Base-by-base conservation (phyloP, 805 yeast genomes). In the Barnettozyma populi region DNA sequence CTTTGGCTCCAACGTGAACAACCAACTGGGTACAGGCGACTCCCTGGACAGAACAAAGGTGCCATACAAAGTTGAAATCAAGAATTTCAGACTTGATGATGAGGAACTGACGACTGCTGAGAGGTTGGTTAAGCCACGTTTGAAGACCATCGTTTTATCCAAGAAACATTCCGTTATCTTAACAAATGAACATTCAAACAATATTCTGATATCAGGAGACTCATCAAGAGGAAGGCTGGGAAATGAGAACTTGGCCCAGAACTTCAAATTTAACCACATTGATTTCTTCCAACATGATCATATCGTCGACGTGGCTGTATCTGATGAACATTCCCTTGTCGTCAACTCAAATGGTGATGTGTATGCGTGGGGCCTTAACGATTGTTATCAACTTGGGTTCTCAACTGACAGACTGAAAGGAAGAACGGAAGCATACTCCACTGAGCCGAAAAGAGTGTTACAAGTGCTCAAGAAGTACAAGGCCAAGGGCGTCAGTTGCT, bases 321-420 rank as follows among this genome's bases (percentile, higher is more conserved):
- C 89, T 45, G 78, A 80, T 55, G 84, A 85, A 56, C 96, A 87
- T 59, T 69, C 87, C 0, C 56, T 89, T 9, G 84, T 76, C 0
- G 55, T 86, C 19, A 75, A 84, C 0, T 57, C 66, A 0, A 54
- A 64, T 14, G 80, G 80, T 35, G 73, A 74, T n/a, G 68, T 88
- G 2, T 84, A 72, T 52, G 65, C 90, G 0, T 90, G 96, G 95
- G 97, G 97, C 0, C 72, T 79, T 51, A 87, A 87, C 57, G 69
- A 73, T 16, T 74, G 64, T 60, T 76, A 75, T n/a, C 95, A 86
- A 60, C 63, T 87, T 20, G 95, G 95, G 0, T 74, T 72, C 52
- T 61, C 64, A 2, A 67, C 70, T 6, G 65, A 61, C 34, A 52
- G 48, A 36, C 40, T 53, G 25, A 58, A 55, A 23, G 59, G 53